A percentile compares a stretch with the other conserved stretches of the same genome.
These are phyloP conservation scores for Phytomonas francai DNA, from an alignment of 208 protist species.

Conservation along the genomic window DNA sequence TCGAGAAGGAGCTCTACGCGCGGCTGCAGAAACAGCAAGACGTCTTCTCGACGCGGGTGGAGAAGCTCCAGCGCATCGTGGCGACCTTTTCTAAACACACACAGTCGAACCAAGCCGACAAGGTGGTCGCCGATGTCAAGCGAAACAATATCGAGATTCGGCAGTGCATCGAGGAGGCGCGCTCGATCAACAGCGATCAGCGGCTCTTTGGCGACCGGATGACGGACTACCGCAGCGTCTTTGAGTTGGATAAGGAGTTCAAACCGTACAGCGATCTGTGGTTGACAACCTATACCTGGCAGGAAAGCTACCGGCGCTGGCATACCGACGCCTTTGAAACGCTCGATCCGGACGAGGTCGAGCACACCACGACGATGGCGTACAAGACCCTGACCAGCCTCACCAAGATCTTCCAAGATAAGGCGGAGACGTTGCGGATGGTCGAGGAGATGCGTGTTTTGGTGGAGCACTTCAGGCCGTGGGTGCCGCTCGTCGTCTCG, in stretches of 20 bases:
- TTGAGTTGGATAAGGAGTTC: constrained; percentile 93
- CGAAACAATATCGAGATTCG: constrained; percentile 91
- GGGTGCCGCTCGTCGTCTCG: constrained; percentile 91
- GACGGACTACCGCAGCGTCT: constrained; percentile 93
- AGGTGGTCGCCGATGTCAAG: constrained; percentile 92
- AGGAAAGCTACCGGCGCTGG: constrained; percentile 90
- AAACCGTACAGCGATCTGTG: constrained; percentile 95
- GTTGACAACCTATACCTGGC: constrained; percentile 93
- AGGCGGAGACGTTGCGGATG: constrained; percentile 82
- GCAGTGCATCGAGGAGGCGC: constrained; percentile 86
- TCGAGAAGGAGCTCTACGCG: constrained; percentile 89
- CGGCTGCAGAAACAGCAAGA: constrained; percentile 89
- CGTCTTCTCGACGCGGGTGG: constrained; percentile 91
- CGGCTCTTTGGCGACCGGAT: constrained; percentile 91
- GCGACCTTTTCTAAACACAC: constrained; percentile 91
- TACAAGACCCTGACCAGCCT: constrained; percentile 88
- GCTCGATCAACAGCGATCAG: constrained; percentile 93
- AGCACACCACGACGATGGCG: constrained; percentile 71
- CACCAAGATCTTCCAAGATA: constrained; percentile 91
- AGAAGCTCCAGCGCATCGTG: constrained; percentile 88
- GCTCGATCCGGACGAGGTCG: constrained; percentile 92
- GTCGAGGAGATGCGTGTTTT: constrained; percentile 77
- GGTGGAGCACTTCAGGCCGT: constrained; percentile 93
- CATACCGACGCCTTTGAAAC: constrained; percentile 90
- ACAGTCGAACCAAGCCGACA: constrained; percentile 84